Evolutionary conservation across 305 asterid species (phyloP).

Genomic region (Solanum hybrid): DNA sequence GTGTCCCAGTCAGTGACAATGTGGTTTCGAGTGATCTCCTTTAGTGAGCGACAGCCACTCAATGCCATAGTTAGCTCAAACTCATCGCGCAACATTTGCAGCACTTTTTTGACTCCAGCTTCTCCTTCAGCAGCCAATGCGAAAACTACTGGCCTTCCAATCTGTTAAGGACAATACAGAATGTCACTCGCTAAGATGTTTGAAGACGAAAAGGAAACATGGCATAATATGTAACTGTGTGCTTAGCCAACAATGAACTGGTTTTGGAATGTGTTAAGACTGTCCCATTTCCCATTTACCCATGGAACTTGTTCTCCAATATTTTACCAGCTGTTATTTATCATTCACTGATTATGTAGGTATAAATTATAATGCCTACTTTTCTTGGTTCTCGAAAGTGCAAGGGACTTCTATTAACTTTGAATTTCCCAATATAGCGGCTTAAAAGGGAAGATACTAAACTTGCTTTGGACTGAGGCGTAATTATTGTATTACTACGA

Average conservation of each 20-base stretch:
- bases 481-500: background rate
- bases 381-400: background rate
- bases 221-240: background rate
- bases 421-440: background rate
- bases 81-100: constrained; percentile 80
- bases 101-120: constrained; percentile 67
- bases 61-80: constrained; percentile 91
- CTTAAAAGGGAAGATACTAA: background rate
- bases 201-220: background rate
- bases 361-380: background rate
- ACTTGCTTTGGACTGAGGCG: background rate
- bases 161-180: constrained; percentile 27
- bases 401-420: background rate
- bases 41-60: constrained; percentile 69
- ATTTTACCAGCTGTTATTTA: background rate
- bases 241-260: background rate
- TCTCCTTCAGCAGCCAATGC: constrained; percentile 88
- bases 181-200: background rate
- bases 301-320: background rate
- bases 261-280: background rate
- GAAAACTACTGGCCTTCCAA: constrained; percentile 87
- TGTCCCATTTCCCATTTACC: background rate
- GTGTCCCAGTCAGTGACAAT: constrained; percentile 70
- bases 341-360: background rate
- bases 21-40: constrained; percentile 76